Base-by-base conservation (phyloP, 2,329 filamentous ascomycete species). In the Trichoderma pleuroti region DNA sequence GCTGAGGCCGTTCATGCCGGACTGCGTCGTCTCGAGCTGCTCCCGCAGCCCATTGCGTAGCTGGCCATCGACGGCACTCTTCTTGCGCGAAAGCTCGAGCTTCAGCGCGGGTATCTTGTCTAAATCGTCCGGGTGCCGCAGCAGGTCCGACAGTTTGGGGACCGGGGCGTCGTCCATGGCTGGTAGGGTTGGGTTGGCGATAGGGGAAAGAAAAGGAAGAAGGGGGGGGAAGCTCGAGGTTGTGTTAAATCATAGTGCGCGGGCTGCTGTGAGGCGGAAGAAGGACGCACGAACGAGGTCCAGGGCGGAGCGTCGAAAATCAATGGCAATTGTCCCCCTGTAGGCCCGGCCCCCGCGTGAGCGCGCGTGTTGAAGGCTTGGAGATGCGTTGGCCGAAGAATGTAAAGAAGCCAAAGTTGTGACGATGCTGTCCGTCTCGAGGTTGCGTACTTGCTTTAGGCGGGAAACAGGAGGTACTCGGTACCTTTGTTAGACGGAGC, bases 91-190 rank as follows among this genome's bases (percentile, higher is more conserved):
- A 83, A 98, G 97, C 81, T 99, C 96, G 75, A 92, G 88, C 84
- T 97, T 97, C 78, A 99, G 87, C 60, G 90, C 90, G 66, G 91
- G 86, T 77, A 99, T 95, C 86, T 98, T 98, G 84, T 99, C 96
- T 75, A 99, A 90, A 82, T 99, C 96, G 80, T 99, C 96, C 4
- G 96, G 93, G 79, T 97, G 94, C 77, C 94, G 93, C 75, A 99
- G 90, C 73, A 98, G 89, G 85, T 98, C 95, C 75, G 94, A 90
- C 80, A 99, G 90, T 85, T 94, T 94, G 80, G 93, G 89, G 60
- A 88, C 88, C 71, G 88, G 87, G 75, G 90, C 87, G 84, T 88
- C 91, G 75, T 82, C 81, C 81, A 82, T 82, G 65, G 72, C 75
- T 74, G 65, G 32, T 39, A 26, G 28, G n/a, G 3, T 59, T 30